Evolutionary conservation across 306 rosid genomes (phyloP).

Genomic region (Castanea sativa): DNA sequence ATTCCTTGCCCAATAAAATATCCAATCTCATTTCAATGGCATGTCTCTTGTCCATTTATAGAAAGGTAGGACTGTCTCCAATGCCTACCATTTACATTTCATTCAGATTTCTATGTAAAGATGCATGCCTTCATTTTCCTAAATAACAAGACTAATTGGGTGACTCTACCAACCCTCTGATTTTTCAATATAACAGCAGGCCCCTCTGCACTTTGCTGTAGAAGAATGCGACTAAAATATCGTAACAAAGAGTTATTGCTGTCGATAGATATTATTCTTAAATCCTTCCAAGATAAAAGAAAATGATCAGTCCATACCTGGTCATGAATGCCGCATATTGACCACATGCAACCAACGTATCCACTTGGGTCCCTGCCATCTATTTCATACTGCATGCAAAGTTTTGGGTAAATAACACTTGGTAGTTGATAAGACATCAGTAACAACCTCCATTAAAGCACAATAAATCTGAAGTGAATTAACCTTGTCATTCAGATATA

Average conservation of each 20-base stretch:
- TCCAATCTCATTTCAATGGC: background rate
- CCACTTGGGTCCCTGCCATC: constrained; percentile 98
- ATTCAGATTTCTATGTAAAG: background rate
- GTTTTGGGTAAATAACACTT: constrained; percentile 4
- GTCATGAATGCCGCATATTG: constrained; percentile 90
- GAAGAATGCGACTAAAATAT: no score
- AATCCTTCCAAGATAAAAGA: constrained; percentile 1
- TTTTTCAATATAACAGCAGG: no score
- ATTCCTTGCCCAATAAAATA: background rate
- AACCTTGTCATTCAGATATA: constrained; percentile 84
- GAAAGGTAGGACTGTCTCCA: background rate
- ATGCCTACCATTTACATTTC: background rate
- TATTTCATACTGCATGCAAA: constrained; percentile 65
- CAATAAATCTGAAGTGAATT: background rate
- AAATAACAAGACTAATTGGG: background rate
- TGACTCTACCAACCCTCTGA: no score
- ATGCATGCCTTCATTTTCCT: background rate
- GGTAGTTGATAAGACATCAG: background rate
- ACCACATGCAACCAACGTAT: constrained; percentile 96
- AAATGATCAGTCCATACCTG: constrained; percentile 51
- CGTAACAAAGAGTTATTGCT: no score
- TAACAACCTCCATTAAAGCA: constrained; percentile 5
- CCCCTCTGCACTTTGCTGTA: no score
- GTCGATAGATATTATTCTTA: background rate
- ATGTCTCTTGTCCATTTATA: background rate